Conservation (phyloP, 768 basidiomycete species). For the Gymnopilus junonius region DNA sequence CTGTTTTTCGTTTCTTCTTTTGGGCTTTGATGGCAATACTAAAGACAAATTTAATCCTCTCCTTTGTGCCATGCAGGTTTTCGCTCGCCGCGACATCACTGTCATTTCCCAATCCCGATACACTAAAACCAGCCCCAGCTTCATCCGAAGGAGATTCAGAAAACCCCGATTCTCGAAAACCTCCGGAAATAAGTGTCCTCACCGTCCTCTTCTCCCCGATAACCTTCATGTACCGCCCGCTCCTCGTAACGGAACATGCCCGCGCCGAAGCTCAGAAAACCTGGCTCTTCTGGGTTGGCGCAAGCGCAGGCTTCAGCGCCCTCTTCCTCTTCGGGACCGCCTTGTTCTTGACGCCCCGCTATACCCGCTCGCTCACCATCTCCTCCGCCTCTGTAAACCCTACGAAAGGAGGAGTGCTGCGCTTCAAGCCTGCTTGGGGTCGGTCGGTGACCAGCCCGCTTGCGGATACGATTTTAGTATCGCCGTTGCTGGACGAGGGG, state of each 20-base stretch:
- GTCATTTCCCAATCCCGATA: neutral
- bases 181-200: neutral
- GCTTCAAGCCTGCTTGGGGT: neutral
- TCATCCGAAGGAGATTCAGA: neutral
- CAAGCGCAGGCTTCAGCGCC: neutral
- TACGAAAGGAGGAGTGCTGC: neutral
- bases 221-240: constrained; percentile 10
- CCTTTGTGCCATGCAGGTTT: neutral
- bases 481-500: neutral
- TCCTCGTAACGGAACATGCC: neutral
- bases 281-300: constrained; percentile 2
- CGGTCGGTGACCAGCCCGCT: neutral
- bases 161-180: neutral
- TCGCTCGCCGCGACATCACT: neutral
- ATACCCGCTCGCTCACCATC: neutral
- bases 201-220: neutral
- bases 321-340: neutral
- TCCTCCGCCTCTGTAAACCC: neutral
- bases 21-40: neutral
- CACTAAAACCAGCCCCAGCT: neutral
- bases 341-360: neutral
- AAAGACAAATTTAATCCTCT: neutral
- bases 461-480: neutral
- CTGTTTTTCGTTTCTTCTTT: neutral
- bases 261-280: neutral